A percentile compares a stretch with the other conserved stretches of the same genome.
These are phyloP conservation scores for Diospyros kaki DNA, from an alignment of 148 eudicot genomes.

Conservation along the genomic window DNA sequence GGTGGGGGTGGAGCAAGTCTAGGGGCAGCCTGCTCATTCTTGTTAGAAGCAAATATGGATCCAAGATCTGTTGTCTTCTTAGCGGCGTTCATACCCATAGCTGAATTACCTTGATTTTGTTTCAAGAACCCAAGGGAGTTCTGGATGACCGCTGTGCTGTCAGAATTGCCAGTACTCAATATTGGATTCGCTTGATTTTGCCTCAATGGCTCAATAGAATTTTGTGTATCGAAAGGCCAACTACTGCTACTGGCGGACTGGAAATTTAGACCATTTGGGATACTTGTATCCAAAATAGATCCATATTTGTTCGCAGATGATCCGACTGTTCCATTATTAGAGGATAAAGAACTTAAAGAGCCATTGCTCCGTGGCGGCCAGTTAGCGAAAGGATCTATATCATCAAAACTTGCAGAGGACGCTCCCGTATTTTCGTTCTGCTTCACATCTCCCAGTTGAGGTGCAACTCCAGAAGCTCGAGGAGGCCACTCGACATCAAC, in stretches of 20 bases:
- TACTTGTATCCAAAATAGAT: slow-evolving; percentile 19
- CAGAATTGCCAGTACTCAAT: slow-evolving; percentile 24
- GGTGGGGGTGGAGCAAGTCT: slow-evolving; percentile 92
- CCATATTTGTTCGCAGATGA: slow-evolving; percentile 34
- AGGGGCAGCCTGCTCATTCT: slow-evolving; percentile 52
- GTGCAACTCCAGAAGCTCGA: slow-evolving; percentile 34
- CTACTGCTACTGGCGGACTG: slow-evolving; percentile 28
- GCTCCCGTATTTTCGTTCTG: slow-evolving; percentile 29
- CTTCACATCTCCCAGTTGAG: slow-evolving; percentile 29
- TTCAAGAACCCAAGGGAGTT: slow-evolving; percentile 50
- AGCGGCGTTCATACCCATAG: slow-evolving; percentile 18
- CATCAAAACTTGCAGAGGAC: slow-evolving; percentile 47
- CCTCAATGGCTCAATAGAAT: slow-evolving; percentile 27
- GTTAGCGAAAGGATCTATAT: slow-evolving; percentile 84
- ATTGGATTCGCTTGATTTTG: slow-evolving; percentile 48
- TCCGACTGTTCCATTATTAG: slow-evolving; percentile 30
- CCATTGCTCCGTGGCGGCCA: slow-evolving; percentile 77
- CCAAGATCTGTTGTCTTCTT: slow-evolving; percentile 56
- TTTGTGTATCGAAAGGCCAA: slow-evolving; percentile 43
- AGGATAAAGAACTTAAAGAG: slow-evolving; percentile 20
- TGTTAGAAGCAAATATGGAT: slow-evolving; percentile 64
- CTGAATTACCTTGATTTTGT: slow-evolving; percentile 44
- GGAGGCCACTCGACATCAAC: slow-evolving; percentile 96
- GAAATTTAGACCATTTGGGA: slow-evolving; percentile 24
- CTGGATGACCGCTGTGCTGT: slow-evolving; percentile 32